Evolutionary conservation across 2,329 filamentous ascomycete species (phyloP), one percentile per base, ranked within the genome.

Genomic region (Pseudogymnoascus sp.): DNA sequence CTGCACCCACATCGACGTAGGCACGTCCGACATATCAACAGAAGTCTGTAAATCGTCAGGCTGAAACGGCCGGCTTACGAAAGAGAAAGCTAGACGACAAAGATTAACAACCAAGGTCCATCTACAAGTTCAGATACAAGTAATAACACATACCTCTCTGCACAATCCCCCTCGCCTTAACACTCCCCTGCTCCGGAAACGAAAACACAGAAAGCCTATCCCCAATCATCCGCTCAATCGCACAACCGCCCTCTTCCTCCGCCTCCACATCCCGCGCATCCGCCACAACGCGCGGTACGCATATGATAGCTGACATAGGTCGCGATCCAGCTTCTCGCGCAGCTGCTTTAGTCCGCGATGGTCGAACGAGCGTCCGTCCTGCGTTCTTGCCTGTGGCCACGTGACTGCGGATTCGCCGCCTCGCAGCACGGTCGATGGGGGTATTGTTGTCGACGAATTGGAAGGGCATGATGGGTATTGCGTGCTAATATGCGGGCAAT

Each of bases 1-100:
- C 49, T 66, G 56, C 8, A 72, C 59, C 67, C 71, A 74, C 8
- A 69, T 66, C 23, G 62, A 60, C 12, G 37, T 59, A 38, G 34
- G 11, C n/a, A 28, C 12, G 14, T 28, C 37, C 16, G 63, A 37
- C 11, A 59, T 59, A 18, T 63, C 59, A 56, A 66, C 18, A 7
- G 38, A 62, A 49, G 63, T 40, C 25, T 36, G 23, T 11, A 66
- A 40, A 23, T 65, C 63, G 11, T 40, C 40, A 14, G 53, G 25
- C n/a, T 63, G 34, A 21, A 37, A 43, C 56, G 65, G 62, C 12
- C 60, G 53, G 34, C 38, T 65, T 21, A 66, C 18, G 25, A 66
- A 66, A 1, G 59, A 59, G 43, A 66, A 64, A 25, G 60, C 65
- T 65, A 59, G 12, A 60, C 7, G 14, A 53, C 21, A n/a, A 21